Percentiles rank a stretch among this genome's conserved stretches.
These are phyloP conservation scores for Fusarium sp. DNA, from an alignment of 2,329 filamentous ascomycete genomes.

Conservation along the genomic window DNA sequence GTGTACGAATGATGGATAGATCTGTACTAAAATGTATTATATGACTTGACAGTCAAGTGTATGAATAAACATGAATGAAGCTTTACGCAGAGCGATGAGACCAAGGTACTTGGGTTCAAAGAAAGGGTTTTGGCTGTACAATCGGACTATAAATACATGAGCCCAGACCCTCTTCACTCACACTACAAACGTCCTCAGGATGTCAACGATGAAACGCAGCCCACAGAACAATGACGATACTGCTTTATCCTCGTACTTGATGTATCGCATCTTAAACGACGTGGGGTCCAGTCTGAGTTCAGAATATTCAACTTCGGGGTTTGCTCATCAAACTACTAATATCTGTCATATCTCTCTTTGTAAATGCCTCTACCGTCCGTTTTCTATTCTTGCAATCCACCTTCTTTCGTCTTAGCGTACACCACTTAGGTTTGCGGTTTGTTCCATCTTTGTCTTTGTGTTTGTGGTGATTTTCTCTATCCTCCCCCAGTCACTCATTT, in stretches of 20 bases:
- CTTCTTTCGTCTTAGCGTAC: background rate
- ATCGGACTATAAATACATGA: no score
- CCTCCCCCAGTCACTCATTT: background rate
- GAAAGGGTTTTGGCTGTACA: no score
- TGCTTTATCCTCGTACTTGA: no score
- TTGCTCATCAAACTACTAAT: background rate
- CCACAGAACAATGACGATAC: no score
- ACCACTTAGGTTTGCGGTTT: background rate
- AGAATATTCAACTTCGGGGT: background rate
- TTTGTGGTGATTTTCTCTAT: background rate
- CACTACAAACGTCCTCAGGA: no score
- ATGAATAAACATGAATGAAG: background rate
- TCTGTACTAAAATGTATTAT: conserved; percentile 14
- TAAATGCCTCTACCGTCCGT: background rate
- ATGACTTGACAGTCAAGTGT: background rate
- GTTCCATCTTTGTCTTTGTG: background rate
- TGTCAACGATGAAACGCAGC: no score
- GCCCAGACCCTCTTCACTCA: no score
- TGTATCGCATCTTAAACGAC: background rate
- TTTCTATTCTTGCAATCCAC: background rate
- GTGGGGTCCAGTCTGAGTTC: background rate
- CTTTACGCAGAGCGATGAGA: background rate
- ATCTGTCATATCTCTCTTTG: background rate
- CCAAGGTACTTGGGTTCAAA: no score
- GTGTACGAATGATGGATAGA: background rate